These are phyloP conservation scores for Dryadomyces sulphureus DNA, from an alignment of 2,329 filamentous ascomycete genomes.

Conservation along the genomic window DNA sequence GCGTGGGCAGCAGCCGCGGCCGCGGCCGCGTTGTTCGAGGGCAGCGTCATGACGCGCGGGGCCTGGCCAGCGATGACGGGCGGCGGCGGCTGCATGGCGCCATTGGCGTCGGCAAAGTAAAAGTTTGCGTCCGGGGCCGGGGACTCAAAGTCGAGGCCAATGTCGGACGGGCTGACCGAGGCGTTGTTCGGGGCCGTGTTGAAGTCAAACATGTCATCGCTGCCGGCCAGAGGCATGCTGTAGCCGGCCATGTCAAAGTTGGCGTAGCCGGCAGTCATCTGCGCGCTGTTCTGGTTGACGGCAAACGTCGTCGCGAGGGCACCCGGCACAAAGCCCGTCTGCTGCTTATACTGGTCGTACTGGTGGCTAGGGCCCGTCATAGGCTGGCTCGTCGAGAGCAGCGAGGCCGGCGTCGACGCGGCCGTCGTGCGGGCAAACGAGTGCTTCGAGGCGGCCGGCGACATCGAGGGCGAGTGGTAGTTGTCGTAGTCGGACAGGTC, in stretches of 20 bases:
- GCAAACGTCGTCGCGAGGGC: constrained; percentile 69
- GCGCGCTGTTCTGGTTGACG: constrained; percentile 47
- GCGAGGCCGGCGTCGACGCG: constrained; percentile 26
- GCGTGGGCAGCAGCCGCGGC: constrained; percentile 25
- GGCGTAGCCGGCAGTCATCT: constrained; percentile 36
- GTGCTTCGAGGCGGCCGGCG: constrained; percentile 38
- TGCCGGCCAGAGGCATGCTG: constrained; percentile 30
- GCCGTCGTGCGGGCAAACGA: constrained; percentile 30
- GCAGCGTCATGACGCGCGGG: constrained; percentile 30
- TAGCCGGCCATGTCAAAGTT: constrained; percentile 32
- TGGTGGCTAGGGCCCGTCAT: constrained; percentile 80
- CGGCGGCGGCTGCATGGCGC: background rate
- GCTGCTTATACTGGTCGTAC: constrained; percentile 89
- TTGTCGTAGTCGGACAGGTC: constrained; percentile 50
- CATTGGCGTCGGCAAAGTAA: constrained; percentile 39
- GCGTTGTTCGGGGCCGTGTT: constrained; percentile 49
- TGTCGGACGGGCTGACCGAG: constrained; percentile 42
- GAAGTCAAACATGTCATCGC: constrained; percentile 58
- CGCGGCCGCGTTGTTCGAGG: constrained; percentile 22
- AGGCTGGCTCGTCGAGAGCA: constrained; percentile 38
- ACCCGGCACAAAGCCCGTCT: constrained; percentile 80
- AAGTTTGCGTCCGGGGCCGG: constrained; percentile 40
- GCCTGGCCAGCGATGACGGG: constrained; percentile 54
- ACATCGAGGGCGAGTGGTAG: constrained; percentile 46
- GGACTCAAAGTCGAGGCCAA: constrained; percentile 57